Percentiles rank a stretch among this genome's conserved stretches.
Evolutionary conservation across 345 rosid species (phyloP).

Genomic region (Aquilaria malaccensis): DNA sequence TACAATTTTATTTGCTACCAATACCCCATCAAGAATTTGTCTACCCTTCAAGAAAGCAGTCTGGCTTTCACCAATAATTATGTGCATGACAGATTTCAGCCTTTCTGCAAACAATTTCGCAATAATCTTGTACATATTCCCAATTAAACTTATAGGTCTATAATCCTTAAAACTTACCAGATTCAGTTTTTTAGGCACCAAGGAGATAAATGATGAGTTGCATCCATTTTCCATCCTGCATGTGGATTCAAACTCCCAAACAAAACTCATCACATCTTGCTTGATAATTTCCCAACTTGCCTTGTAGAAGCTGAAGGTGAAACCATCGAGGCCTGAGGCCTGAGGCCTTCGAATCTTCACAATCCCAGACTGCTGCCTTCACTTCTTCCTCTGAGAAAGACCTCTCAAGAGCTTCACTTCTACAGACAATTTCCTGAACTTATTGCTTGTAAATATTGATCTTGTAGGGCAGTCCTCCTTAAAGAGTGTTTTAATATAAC

Average conservation of each 20-base stretch:
- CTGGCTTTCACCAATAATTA: background rate
- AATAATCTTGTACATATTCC: too few relatives aligned
- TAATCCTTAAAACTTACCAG: background rate
- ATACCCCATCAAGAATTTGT: background rate
- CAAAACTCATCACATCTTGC: background rate
- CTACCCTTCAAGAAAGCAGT: background rate
- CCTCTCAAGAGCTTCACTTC: too few relatives aligned
- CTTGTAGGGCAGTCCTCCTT: too few relatives aligned
- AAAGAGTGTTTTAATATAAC: too few relatives aligned
- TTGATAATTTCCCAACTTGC: background rate
- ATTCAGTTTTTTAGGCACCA: background rate
- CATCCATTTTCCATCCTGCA: background rate
- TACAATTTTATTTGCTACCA: background rate
- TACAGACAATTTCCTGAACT: too few relatives aligned
- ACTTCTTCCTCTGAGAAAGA: too few relatives aligned
- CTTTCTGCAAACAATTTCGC: background rate
- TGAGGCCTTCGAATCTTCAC: background rate
- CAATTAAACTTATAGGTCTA: background rate
- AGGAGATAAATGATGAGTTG: background rate
- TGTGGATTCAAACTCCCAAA: background rate
- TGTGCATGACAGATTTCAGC: background rate
- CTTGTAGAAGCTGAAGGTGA: background rate
- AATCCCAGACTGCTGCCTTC: background rate
- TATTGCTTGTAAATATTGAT: too few relatives aligned
- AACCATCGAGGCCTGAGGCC: background rate